phyloP scores from a whole-genome alignment of 441 rosid genomes.

The Breynia disticha region DNA sequence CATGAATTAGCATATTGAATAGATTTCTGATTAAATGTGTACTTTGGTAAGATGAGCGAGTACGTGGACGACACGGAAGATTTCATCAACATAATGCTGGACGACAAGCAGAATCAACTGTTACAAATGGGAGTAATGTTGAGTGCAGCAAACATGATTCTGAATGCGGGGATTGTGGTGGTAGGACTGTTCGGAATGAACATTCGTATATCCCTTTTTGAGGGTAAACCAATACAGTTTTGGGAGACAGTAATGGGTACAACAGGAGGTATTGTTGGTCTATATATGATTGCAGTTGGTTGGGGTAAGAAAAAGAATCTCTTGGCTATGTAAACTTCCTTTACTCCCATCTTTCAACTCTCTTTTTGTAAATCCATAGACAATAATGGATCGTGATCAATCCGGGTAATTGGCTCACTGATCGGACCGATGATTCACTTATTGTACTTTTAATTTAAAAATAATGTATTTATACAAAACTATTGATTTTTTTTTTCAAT shows the following conservation, averaged over 20 bases:
- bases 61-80: constrained; percentile 45
- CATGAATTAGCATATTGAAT: too few relatives aligned
- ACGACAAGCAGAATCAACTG: constrained; percentile 42
- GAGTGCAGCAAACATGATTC: constrained; percentile 31
- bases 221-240: constrained; percentile 19
- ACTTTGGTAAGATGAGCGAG: constrained; percentile 31
- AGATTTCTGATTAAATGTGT: neutral
- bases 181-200: constrained; percentile 48
- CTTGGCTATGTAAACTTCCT: constrained; percentile 18
- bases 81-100: constrained; percentile 45
- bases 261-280: constrained; percentile 19
- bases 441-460: too few relatives aligned
- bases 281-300: constrained; percentile 26
- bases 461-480: too few relatives aligned
- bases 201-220: constrained; percentile 26
- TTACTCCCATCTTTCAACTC: too few relatives aligned
- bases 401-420: too few relatives aligned
- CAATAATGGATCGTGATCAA: too few relatives aligned
- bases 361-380: too few relatives aligned
- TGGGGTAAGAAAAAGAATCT: constrained; percentile 37
- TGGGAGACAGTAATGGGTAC: constrained; percentile 28
- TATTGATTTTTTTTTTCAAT: too few relatives aligned
- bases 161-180: constrained; percentile 36
- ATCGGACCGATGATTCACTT: too few relatives aligned
- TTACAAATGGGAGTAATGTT: constrained; percentile 52